Base-by-base conservation (phyloP, 1,284 basidiomycete genomes). In the Cryptococcus neoformans region DNA sequence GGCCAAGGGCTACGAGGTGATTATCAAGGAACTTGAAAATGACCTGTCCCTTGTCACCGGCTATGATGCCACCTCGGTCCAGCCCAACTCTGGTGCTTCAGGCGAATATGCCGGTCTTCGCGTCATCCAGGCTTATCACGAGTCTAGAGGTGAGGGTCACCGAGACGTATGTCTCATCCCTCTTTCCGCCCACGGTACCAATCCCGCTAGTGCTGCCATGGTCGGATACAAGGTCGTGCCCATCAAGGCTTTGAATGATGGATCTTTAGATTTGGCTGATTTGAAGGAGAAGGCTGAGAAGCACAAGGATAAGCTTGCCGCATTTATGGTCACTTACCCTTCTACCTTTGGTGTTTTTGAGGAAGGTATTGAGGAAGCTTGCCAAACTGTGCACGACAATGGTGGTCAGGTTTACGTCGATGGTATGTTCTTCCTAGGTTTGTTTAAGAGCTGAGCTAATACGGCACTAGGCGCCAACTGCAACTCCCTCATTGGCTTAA, bases 281-380 rank as follows among this genome's bases (percentile, higher is more conserved):
- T 83, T 99, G 54, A 83, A 83, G 68, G 81, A 81, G 41, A 99
- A 98, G 80, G 93, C 94, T 1, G 86, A 89, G 77, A 86, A 90
- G 78, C 85, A 99, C 82, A 92, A 88, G 79, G 86, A 95, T 67
- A 87, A 89, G 60, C 82, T 99, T 36, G 94, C 95, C 8, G 90
- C 94, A 1, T 95, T 95, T 80, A 99, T 99, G 95, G 92, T 92
- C 68, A 94, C 92, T 11, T 94, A 94, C 73, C 92, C 92, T 2
- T 96, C 92, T 5, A 99, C 95, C 0, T 98, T 93, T 63, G 95
- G 95, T 69, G 94, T 98, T 37, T 99, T 98, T 72, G 96, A 99
- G 75, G 84, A 88, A 63, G 92, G 92, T 57, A 88, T 98, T 42
- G 84, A 89, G 72, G 87, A 90, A 82, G 95, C 93, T 17, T 95